Evolutionary conservation across 164 flowering plant genomes (phyloP), one percentile per base, ranked within the genome.

Genomic region (Chimonanthus praecox): DNA sequence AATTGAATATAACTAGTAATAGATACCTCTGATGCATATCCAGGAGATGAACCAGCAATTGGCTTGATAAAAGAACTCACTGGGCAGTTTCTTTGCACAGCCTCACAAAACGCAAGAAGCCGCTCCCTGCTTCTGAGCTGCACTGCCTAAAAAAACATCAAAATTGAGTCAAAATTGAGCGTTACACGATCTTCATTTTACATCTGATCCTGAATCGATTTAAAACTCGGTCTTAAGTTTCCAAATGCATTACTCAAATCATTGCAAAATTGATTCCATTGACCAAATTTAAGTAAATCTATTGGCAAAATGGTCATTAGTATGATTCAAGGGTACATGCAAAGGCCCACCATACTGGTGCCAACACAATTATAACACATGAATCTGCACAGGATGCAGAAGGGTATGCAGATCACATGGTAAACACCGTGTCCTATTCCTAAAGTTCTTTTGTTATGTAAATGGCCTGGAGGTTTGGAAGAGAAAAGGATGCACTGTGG

Each of bases 81-180:
- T 2, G 95, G 94, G 47, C 97, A 89, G 82, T 88, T 87, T 86
- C 92, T 87, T 76, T 93, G 94, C 66, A 90, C 98, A 72, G 97
- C 94, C 77, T 91, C 92, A 78, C 94, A 93, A 78, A 91, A 93
- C 58, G 97, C 88, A 80, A 91, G 86, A 13, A 93, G 90, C 21
- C 78, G 79, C 79, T 91, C 94, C 46, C 89, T 85, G 75, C 77
- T 89, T 74, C 91, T 92, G 50, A 92, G 92, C 80, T 88, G 87
- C 67, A 91, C 94, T 50, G 93, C 96, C 98, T 92, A 84, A 78
- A 61, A 64, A 43, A 68, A 66, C 67, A 76, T 8, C 16, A 60
- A 7, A 47, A 68, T 75, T 58, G 50, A 71, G 49, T 9, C 54
- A 44, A n/a, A 11, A 10, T 44, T 8, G 11, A 13, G 48, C n/a